These are phyloP conservation scores for Echium plantagineum DNA, from an alignment of 257 asterid genomes.

Conservation along the genomic window DNA sequence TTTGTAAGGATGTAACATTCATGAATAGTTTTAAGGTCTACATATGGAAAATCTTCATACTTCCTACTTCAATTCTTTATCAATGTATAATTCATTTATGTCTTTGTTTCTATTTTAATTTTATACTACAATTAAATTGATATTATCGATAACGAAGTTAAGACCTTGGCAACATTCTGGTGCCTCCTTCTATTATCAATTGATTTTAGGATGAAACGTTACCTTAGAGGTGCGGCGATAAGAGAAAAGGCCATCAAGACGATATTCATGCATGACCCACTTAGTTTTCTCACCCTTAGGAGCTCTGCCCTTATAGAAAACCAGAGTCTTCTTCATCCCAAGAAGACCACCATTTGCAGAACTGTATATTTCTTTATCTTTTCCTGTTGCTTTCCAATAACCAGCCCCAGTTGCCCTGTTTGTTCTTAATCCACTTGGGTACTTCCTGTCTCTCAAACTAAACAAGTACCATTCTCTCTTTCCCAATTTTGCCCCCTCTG, in stretches of 20 bases:
- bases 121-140: too few relatives aligned
- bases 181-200: too few relatives aligned
- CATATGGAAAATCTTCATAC: too few relatives aligned
- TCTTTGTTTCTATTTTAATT: too few relatives aligned
- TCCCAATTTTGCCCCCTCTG: slow-evolving; percentile 62
- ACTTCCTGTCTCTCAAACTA: slow-evolving; percentile 64
- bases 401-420: slow-evolving; percentile 81
- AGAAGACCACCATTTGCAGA: slow-evolving; percentile 15
- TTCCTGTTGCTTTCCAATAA: slow-evolving; percentile 83
- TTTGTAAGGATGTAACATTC: slow-evolving; percentile 15
- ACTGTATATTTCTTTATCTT: slow-evolving; percentile 53
- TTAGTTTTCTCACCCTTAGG: slow-evolving; percentile 75
- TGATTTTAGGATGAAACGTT: too few relatives aligned
- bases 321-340: slow-evolving; percentile 89
- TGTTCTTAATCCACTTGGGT: slow-evolving; percentile 75
- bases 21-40: too few relatives aligned
- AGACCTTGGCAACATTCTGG: too few relatives aligned
- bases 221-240: slow-evolving; percentile 64
- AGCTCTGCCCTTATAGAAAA: slow-evolving; percentile 78
- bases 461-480: slow-evolving; percentile 85
- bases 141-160: too few relatives aligned
- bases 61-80: too few relatives aligned
- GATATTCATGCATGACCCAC: slow-evolving; percentile 93
- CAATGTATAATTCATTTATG: too few relatives aligned
- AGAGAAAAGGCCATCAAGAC: slow-evolving; percentile 62